Evolutionary conservation across 169 alveolate species (phyloP), one percentile per base, ranked within the genome.

Genomic region (Plasmodium relictum): DNA sequence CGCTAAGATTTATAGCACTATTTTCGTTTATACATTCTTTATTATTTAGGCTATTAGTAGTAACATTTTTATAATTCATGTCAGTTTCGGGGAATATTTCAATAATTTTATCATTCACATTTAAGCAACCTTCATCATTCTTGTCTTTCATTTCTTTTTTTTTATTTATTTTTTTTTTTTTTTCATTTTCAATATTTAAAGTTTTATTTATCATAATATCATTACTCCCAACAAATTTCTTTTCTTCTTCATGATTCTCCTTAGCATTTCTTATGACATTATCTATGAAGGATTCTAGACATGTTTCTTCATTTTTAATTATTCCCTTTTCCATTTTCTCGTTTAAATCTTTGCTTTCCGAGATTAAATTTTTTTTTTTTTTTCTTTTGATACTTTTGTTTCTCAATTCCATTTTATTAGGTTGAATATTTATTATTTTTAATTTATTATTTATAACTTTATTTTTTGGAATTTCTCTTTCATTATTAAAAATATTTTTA

Each of bases 331-430:
- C 83, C 83, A 71, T 71, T 71, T 26, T 42, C 48, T 14, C 6
- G 37, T 41, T 20, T 71, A 50, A 71, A 18, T 41, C 68, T 41
- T 50, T 68, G 0, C 22, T 31, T 31, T 31, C 3, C 3, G 39
- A 2, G 3, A 31, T 3, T 31, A 31, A 31, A 31, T 31, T 31
- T 31, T 31, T 31, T 31, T 31, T 31, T 31, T 31, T 31, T 31
- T 31, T 31, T 31, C 3, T 71, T 56, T 71, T 37, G 2, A 58
- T 50, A 59, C 20, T 16, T 26, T 9, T 71, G 12, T 9, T 26
- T 59, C 69, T 68, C 14, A 26, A 4, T 50, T 71, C 52, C 83
- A 71, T 71, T 71, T 71, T 68, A 45, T 50, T 71, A 48, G 68
- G 68, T 48, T 71, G 24, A 14, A 71, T 66, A 45, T 48, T 45